These are phyloP conservation scores for Tremella fuciformis DNA, from an alignment of 768 basidiomycete genomes.

Conservation along the genomic window DNA sequence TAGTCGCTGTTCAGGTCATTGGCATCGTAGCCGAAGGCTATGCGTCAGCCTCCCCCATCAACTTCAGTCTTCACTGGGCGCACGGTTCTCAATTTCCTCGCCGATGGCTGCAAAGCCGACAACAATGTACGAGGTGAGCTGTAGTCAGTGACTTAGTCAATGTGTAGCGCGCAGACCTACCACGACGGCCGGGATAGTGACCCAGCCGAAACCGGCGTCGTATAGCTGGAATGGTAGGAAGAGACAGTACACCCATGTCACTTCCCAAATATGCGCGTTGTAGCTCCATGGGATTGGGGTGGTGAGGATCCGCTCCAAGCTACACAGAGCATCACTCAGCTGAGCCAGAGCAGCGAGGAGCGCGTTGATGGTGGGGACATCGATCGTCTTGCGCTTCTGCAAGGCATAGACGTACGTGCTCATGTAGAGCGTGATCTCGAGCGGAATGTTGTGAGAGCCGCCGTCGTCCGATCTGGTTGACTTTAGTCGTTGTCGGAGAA, in stretches of 20 bases:
- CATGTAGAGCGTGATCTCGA: slow-evolving; percentile 48
- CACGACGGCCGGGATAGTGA: slow-evolving; percentile 47
- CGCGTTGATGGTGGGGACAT: slow-evolving; percentile 44
- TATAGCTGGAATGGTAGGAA: slow-evolving; percentile 49
- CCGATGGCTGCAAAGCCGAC: slow-evolving; percentile 43
- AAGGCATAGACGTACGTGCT: slow-evolving; percentile 37
- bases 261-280: slow-evolving; percentile 47
- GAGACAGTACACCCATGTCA: slow-evolving; percentile 47
- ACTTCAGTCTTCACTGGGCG: too few relatives aligned
- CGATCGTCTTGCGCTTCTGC: slow-evolving; percentile 41
- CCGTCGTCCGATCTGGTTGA: slow-evolving; percentile 19
- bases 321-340: slow-evolving; percentile 39
- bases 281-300: slow-evolving; percentile 50
- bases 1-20: slow-evolving; percentile 50
- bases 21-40: slow-evolving; percentile 48
- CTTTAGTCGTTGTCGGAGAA: slow-evolving; percentile 12
- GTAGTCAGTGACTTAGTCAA: not conserved
- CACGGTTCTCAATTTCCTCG: slow-evolving; percentile 39
- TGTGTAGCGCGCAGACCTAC: slow-evolving; percentile 19
- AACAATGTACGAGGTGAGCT: slow-evolving; percentile 46
- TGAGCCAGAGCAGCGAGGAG: slow-evolving; percentile 30
- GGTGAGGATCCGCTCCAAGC: slow-evolving; percentile 47
- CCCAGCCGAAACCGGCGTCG: slow-evolving; percentile 42
- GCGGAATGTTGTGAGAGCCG: slow-evolving; percentile 40
- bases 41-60: too few relatives aligned